phyloP scores from a whole-genome alignment of 805 yeast genomes.

The Metschnikowia vanudenii region DNA sequence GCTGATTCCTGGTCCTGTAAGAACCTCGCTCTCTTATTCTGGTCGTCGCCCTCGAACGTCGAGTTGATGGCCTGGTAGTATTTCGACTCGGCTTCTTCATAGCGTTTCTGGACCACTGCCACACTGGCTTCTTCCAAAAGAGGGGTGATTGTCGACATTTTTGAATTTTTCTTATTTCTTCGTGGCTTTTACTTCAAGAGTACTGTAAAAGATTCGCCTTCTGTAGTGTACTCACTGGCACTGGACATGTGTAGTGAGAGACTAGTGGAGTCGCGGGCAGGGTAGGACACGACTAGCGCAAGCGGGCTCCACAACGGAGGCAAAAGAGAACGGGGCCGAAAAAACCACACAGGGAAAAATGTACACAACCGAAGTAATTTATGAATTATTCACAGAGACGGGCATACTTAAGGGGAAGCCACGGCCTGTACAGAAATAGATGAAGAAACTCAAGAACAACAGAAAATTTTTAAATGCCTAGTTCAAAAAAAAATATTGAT shows the following conservation, averaged over 20 bases:
- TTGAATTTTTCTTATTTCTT: background rate
- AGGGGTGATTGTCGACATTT: constrained; percentile 9
- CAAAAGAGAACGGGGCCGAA: background rate
- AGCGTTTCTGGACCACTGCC: constrained; percentile 50
- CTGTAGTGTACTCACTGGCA: background rate
- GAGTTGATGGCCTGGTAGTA: constrained; percentile 50
- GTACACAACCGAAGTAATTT: too few species aligned
- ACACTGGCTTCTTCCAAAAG: constrained; percentile 60
- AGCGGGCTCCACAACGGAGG: background rate
- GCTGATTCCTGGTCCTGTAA: constrained; percentile 59
- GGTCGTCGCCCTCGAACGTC: constrained; percentile 18
- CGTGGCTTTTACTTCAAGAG: background rate
- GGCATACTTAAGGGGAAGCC: too few species aligned
- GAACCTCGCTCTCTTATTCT: constrained; percentile 23
- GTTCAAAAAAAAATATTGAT: too few species aligned
- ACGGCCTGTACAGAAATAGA: too few species aligned
- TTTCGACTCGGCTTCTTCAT: constrained; percentile 55
- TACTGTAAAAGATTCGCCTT: background rate
- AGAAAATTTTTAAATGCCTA: too few species aligned
- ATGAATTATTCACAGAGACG: too few species aligned
- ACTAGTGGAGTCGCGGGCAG: constrained; percentile 5
- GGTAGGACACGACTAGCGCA: constrained; percentile 10
- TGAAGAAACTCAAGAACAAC: too few species aligned
- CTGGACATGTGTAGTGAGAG: constrained; percentile 3
- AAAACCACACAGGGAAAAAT: too few species aligned